Conservation (phyloP, 495 filamentous ascomycete genomes). For the Lophiotrema nucula region DNA sequence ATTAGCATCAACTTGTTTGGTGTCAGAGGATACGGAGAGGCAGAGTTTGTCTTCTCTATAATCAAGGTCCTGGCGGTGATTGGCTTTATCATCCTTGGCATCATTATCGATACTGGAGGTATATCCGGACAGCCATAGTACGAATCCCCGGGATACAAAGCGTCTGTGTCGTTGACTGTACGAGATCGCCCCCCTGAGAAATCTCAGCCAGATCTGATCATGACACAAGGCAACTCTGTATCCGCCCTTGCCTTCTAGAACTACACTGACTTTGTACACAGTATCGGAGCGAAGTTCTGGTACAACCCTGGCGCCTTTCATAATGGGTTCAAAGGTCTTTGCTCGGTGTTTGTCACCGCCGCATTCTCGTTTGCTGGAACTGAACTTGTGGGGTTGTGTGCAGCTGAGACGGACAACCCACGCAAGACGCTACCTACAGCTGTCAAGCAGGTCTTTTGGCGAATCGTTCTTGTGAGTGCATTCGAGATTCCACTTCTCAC, state of each 20-base stretch:
- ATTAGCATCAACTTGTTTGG: slow-evolving; percentile 45
- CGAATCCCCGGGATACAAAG: too few relatives aligned
- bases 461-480: slow-evolving; percentile 65
- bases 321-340: slow-evolving; percentile 91
- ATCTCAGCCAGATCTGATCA: too few relatives aligned
- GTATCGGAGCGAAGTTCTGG: slow-evolving; percentile 48
- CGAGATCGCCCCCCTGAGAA: too few relatives aligned
- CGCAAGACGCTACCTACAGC: slow-evolving; percentile 85
- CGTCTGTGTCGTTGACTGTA: too few relatives aligned
- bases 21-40: slow-evolving; percentile 45
- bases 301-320: slow-evolving; percentile 78
- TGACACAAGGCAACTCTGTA: too few relatives aligned
- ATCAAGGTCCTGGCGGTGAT: slow-evolving; percentile 77
- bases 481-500: too few relatives aligned
- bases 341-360: slow-evolving; percentile 89
- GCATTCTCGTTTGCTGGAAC: slow-evolving; percentile 92
- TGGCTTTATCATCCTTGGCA: slow-evolving; percentile 44
- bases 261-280: too few relatives aligned
- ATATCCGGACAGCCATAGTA: slow-evolving; percentile 68
- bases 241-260: too few relatives aligned
- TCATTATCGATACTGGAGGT: slow-evolving; percentile 58
- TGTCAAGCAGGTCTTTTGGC: slow-evolving; percentile 94
- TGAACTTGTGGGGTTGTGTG: slow-evolving; percentile 86
- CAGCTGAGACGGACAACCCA: slow-evolving; percentile 84
- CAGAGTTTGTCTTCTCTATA: slow-evolving; percentile 45